Base-by-base conservation (phyloP, 306 rosid genomes). In the Trichosanthes cucumerina region DNA sequence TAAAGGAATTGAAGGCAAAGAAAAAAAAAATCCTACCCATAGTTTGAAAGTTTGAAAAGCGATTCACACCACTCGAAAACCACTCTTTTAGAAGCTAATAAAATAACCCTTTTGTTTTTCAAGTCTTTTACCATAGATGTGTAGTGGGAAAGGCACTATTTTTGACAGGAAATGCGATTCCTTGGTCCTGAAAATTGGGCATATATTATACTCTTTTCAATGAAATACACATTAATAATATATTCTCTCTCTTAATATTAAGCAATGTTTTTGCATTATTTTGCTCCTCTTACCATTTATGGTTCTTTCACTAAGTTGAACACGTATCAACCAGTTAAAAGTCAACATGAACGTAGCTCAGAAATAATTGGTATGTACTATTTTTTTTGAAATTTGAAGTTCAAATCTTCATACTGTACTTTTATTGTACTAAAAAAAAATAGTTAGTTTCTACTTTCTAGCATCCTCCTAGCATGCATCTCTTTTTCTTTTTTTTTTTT, bases 121-220 rank as follows among this genome's bases (percentile, higher is more conserved):
- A 1, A 70, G 56, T n/a, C 76, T 43, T 70, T 70, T 44, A 23
- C 34, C 33, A 70, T 41, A 38, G 74, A 39, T 46, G 43, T 38
- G 50, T 26, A 59, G 38, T 64, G 71, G 46, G n/a, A 70, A 70
- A 70, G 36, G 0, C 56, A 43, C 3, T 41, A 34, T 70, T 70
- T 70, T 43, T 70, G 36, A 70, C 76, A 70, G 53, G 6, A 70
- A 70, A 70, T 44, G 56, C 56, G 56, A 70, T 70, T 41, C 76
- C 56, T 66, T 69, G 36, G 53, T 69, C 34, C 53, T 44, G 13
- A 24, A 70, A 44, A 71, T 21, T 24, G 21, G 6, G 76, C 59
- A 72, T 72, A 72, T 72, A 13, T 71, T 8, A 9, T 38, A 41
- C 26, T 10, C 49, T 68, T 18, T 13, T 2, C 19, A 62, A 62